These are phyloP conservation scores for Paraphaeosphaeria minitans DNA, from an alignment of 2,329 filamentous ascomycete species.

Conservation along the genomic window DNA sequence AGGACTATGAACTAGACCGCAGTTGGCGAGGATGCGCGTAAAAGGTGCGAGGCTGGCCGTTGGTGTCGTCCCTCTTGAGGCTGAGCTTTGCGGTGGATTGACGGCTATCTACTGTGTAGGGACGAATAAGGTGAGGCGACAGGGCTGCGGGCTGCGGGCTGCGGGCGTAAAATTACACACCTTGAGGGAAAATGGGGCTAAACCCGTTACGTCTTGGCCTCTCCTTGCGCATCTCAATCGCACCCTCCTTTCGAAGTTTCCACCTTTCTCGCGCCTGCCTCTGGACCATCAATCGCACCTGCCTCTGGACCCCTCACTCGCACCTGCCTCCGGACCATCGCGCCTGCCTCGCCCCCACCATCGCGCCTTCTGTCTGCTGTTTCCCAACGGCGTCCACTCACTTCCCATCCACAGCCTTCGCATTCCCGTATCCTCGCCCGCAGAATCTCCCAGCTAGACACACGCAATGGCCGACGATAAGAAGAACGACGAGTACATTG, in stretches of 20 bases:
- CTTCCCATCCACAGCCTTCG: constrained; percentile 16
- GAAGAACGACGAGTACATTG: constrained; percentile 79
- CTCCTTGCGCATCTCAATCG: constrained; percentile 13
- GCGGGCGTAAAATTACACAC: constrained; percentile 33
- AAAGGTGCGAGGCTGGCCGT: background rate
- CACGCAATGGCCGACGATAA: constrained; percentile 82
- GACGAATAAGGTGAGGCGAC: background rate
- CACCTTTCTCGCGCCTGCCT: background rate
- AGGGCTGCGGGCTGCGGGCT: constrained; percentile 16
- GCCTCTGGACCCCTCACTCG: background rate
- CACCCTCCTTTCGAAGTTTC: constrained; percentile 1
- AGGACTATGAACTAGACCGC: background rate
- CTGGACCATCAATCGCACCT: constrained; percentile 1
- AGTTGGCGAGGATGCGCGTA: background rate
- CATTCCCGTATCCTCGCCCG: constrained; percentile 9
- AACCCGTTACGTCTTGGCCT: constrained; percentile 18
- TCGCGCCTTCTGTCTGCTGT: constrained; percentile 10
- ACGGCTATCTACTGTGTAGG: too few species aligned
- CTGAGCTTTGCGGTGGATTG: background rate
- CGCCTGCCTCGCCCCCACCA: background rate
- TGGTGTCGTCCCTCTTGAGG: background rate
- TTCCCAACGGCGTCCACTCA: constrained; percentile 6
- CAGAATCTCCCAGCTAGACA: constrained; percentile 11
- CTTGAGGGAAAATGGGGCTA: constrained; percentile 27
- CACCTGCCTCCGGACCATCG: background rate